Evolutionary conservation across 2,329 filamentous ascomycete genomes (phyloP).

Genomic region (Apiospora malaysiana): DNA sequence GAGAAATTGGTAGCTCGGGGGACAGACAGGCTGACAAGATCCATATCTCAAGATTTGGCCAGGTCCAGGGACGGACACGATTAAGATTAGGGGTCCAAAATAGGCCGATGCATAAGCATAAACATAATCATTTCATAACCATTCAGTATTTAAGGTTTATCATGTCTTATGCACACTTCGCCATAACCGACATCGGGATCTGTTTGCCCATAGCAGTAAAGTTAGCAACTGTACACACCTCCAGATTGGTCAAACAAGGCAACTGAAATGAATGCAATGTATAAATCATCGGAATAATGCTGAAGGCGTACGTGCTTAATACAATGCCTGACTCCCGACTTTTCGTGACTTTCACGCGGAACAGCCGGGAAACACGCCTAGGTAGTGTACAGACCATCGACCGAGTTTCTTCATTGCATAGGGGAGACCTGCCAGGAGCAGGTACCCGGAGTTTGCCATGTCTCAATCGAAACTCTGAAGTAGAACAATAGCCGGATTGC

Average conservation of each 20-base stretch:
- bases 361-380: background rate
- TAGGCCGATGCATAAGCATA: background rate
- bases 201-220: constrained; percentile 4
- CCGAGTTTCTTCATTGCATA: constrained; percentile 6
- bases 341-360: too few species aligned
- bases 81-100: constrained; percentile 10
- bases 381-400: background rate
- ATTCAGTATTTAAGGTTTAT: background rate
- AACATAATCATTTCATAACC: too few species aligned
- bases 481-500: constrained; percentile 2
- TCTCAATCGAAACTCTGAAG: constrained; percentile 6
- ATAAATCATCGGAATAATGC: background rate
- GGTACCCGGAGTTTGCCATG: constrained; percentile 13
- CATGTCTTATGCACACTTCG: background rate
- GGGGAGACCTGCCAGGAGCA: background rate
- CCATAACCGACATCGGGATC: background rate
- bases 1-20: constrained; percentile 6
- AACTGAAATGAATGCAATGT: background rate
- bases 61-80: background rate
- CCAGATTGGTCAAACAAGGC: background rate
- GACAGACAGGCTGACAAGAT: too few species aligned
- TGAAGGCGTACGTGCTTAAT: too few species aligned
- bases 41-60: constrained; percentile 14
- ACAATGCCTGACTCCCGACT: too few species aligned
- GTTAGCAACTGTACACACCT: background rate